These are phyloP conservation scores for Paraleonurus japonicus DNA, from an alignment of 257 asterid genomes.

Conservation along the genomic window DNA sequence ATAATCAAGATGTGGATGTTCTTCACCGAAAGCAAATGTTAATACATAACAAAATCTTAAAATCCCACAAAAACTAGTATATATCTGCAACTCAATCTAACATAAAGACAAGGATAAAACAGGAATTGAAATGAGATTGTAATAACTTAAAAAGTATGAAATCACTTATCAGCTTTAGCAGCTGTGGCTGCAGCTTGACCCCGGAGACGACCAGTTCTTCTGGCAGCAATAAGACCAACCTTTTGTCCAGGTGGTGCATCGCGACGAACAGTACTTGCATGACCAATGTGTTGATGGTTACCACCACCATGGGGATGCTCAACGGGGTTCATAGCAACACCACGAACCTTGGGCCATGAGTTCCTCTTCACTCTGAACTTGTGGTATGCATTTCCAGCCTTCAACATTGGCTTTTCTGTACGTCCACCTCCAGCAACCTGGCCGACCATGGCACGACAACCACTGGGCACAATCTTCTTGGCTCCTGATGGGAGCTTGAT, in stretches of 20 bases:
- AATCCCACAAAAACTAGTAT: too few relatives aligned
- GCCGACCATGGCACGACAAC: constrained; percentile 57
- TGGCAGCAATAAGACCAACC: constrained; percentile 64
- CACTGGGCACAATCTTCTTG: constrained; percentile 58
- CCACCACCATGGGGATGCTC: constrained; percentile 82
- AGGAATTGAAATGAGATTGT: too few relatives aligned
- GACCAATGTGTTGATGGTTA: constrained; percentile 66
- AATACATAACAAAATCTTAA: too few relatives aligned
- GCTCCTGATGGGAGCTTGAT: constrained; percentile 59
- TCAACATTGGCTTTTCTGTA: constrained; percentile 52
- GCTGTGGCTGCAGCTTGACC: constrained; percentile 68
- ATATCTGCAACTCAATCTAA: too few relatives aligned
- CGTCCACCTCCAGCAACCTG: constrained; percentile 64
- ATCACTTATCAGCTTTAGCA: too few relatives aligned
- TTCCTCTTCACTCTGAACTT: constrained; percentile 65
- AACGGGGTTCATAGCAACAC: constrained; percentile 69
- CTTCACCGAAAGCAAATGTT: too few relatives aligned
- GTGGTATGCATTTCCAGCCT: constrained; percentile 57
- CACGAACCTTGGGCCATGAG: constrained; percentile 69
- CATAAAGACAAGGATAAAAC: too few relatives aligned
- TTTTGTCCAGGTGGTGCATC: constrained; percentile 68
- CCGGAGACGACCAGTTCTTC: constrained; percentile 63
- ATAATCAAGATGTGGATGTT: too few relatives aligned
- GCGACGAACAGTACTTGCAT: constrained; percentile 61
- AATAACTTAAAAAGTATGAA: too few relatives aligned